A percentile compares a stretch with the other conserved stretches of the same genome.
These are phyloP conservation scores for Pichia sp. DNA, from an alignment of 1,139 yeast species.

Conservation along the genomic window DNA sequence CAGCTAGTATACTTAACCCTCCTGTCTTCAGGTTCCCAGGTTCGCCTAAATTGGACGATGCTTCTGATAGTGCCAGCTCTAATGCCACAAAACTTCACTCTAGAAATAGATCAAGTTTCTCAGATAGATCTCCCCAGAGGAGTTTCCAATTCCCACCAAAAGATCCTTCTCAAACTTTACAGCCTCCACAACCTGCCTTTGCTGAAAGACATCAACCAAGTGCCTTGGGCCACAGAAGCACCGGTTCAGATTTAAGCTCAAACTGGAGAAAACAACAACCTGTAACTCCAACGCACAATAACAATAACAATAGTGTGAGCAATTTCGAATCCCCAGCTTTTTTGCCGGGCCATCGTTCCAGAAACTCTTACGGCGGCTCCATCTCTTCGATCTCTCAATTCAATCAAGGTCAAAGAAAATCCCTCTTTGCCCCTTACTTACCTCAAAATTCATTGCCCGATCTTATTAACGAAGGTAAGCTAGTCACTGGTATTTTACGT, in stretches of 20 bases:
- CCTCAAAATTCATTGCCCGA: slow-evolving; percentile 93
- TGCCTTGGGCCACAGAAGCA: slow-evolving; percentile 53
- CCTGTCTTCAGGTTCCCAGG: slow-evolving; percentile 53
- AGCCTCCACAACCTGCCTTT: slow-evolving; percentile 30
- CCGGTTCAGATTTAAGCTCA: slow-evolving; percentile 60
- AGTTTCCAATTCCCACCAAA: slow-evolving; percentile 41
- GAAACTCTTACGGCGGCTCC: slow-evolving; percentile 64
- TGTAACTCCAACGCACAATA: slow-evolving; percentile 29
- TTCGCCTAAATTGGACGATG: slow-evolving; percentile 32
- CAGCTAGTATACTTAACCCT: slow-evolving; percentile 24
- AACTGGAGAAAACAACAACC: slow-evolving; percentile 53
- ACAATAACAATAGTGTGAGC: slow-evolving; percentile 2
- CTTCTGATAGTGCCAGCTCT: neutral
- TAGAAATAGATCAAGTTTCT: slow-evolving; percentile 26
- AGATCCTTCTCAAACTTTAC: slow-evolving; percentile 25
- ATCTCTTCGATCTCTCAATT: slow-evolving; percentile 50
- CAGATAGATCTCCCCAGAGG: slow-evolving; percentile 35
- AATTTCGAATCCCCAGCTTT: slow-evolving; percentile 53
- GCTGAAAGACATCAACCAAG: slow-evolving; percentile 21
- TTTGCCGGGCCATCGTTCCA: slow-evolving; percentile 66
- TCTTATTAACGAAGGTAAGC: slow-evolving; percentile 79
- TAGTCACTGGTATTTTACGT: slow-evolving; percentile 87
- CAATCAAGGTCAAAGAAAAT: slow-evolving; percentile 56
- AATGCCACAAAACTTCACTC: slow-evolving; percentile 20
- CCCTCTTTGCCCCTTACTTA: slow-evolving; percentile 90